Conservation (phyloP, 1,284 basidiomycete species). For the Termitomyces sp. region DNA sequence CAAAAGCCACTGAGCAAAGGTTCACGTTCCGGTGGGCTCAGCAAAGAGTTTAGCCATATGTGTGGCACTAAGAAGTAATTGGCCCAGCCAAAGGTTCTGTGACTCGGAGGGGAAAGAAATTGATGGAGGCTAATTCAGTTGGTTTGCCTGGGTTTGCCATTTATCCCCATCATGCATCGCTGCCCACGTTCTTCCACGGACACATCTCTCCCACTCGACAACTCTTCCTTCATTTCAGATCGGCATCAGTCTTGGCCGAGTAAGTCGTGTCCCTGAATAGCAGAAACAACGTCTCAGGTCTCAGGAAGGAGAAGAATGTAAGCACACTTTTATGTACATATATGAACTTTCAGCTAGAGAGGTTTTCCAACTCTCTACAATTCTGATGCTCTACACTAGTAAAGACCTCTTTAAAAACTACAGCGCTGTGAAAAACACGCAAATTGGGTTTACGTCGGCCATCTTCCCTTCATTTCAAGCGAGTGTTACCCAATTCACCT, state of each 20-base stretch:
- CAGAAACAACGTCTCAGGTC: neutral
- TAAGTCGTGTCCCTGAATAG: neutral
- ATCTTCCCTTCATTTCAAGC: neutral
- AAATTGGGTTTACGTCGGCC: neutral
- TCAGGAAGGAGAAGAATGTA: neutral
- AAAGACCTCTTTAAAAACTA: neutral
- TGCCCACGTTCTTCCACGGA: neutral
- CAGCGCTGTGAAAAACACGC: neutral
- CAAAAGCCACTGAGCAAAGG: neutral
- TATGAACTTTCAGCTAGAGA: neutral
- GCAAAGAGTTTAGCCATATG: neutral
- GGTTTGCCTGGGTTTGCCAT: neutral
- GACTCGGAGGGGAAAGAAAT: neutral
- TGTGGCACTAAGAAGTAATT: neutral
- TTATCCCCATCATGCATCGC: neutral
- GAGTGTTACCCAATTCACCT: neutral
- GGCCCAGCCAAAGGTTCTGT: neutral
- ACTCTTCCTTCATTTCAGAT: neutral
- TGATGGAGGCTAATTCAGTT: constrained; percentile 2
- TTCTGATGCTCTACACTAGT: constrained; percentile 8
- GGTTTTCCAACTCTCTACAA: neutral
- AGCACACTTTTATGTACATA: neutral
- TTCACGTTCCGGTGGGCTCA: neutral
- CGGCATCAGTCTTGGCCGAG: too few species aligned
- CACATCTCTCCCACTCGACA: neutral